Evolutionary conservation across 2,329 filamentous ascomycete species (phyloP).

Genomic region (Aspergillus viridinutans): DNA sequence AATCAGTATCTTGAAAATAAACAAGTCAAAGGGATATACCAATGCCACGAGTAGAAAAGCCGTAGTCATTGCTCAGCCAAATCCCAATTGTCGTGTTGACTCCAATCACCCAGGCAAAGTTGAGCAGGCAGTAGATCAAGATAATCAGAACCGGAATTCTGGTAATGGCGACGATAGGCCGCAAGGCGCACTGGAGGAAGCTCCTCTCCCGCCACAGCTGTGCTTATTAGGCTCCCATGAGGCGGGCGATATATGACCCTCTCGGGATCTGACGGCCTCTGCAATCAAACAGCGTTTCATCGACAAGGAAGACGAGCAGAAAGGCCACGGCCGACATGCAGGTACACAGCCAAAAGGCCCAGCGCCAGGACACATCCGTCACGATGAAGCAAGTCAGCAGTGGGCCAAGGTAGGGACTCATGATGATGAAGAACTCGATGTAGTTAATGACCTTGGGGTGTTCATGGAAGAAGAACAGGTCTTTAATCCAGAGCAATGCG

Average conservation of each 20-base stretch:
- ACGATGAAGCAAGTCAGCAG: conserved; percentile 49
- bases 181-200: conserved; percentile 39
- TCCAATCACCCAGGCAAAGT: conserved; percentile 46
- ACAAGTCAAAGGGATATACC: conserved; percentile 30
- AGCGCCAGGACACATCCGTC: conserved; percentile 33
- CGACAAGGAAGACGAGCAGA: conserved; percentile 17
- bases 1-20: neutral
- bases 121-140: conserved; percentile 29
- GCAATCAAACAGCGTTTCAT: conserved; percentile 28
- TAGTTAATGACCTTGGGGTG: conserved; percentile 36
- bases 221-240: conserved; percentile 26
- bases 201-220: conserved; percentile 30
- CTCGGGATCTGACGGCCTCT: conserved; percentile 1
- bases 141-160: conserved; percentile 28
- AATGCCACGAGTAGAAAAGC: conserved; percentile 46
- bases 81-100: conserved; percentile 54
- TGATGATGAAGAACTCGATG: conserved; percentile 38
- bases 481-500: conserved; percentile 53
- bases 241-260: conserved; percentile 8
- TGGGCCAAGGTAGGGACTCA: conserved; percentile 39
- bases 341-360: conserved; percentile 25
- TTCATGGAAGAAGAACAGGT: conserved; percentile 60
- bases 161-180: conserved; percentile 36
- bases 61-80: conserved; percentile 47
- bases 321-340: conserved; percentile 20